phyloP scores from a whole-genome alignment of 306 rosid genomes.

The Dryas drummondii region DNA sequence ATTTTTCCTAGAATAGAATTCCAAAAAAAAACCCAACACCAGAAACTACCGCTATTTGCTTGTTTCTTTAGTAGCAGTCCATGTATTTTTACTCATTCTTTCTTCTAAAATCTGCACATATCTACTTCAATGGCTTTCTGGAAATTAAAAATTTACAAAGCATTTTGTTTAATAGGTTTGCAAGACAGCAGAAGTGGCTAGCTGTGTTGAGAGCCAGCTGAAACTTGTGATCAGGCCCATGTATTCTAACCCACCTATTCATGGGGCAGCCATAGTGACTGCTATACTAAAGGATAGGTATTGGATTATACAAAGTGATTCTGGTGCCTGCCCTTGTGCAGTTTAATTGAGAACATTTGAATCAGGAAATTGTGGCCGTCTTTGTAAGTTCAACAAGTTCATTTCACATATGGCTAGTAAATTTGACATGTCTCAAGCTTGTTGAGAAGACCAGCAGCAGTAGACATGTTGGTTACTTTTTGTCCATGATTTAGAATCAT shows the following conservation, averaged over 20 bases:
- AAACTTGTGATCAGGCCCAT: slow-evolving; percentile 92
- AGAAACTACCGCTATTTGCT: background rate
- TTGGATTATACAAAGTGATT: background rate
- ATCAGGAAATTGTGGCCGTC: background rate
- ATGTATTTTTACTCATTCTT: background rate
- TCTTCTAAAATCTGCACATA: background rate
- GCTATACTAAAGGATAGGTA: slow-evolving; percentile 80
- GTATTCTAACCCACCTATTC: slow-evolving; percentile 91
- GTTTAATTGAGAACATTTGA: background rate
- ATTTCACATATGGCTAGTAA: background rate
- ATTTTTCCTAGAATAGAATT: background rate
- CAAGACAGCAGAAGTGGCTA: slow-evolving; percentile 76
- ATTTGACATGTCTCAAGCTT: background rate
- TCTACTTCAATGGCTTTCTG: background rate
- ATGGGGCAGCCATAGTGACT: slow-evolving; percentile 90
- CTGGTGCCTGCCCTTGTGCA: background rate
- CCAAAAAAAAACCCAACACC: background rate
- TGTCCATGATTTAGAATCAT: background rate
- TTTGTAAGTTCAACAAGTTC: background rate
- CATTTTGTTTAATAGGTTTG: slow-evolving; percentile 48
- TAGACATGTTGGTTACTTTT: too few species aligned
- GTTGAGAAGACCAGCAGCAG: background rate
- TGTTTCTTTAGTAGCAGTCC: background rate
- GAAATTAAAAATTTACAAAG: background rate
- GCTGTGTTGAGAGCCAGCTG: slow-evolving; percentile 86